phyloP scores from a whole-genome alignment of 1,284 basidiomycete genomes.

The Cystobasidium slooffiae region DNA sequence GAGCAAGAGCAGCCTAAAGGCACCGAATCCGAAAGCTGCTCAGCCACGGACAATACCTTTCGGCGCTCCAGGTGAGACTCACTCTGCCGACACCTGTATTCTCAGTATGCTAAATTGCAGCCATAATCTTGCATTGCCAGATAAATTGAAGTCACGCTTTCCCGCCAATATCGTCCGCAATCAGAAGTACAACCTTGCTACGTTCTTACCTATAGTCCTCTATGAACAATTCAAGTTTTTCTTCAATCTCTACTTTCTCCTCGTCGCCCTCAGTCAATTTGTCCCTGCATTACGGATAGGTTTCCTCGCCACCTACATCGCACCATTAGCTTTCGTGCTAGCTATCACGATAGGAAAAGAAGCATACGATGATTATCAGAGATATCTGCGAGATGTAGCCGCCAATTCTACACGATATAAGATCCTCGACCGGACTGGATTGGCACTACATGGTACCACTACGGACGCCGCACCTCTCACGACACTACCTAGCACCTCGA shows the following conservation, averaged over 20 bases:
- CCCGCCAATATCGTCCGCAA: slow-evolving; percentile 88
- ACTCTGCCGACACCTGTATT: background rate
- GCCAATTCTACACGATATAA: slow-evolving; percentile 93
- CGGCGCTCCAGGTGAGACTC: slow-evolving; percentile 67
- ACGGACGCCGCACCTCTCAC: slow-evolving; percentile 54
- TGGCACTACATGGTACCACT: slow-evolving; percentile 54
- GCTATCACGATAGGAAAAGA: slow-evolving; percentile 97
- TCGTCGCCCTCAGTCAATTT: slow-evolving; percentile 95
- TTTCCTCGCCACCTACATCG: slow-evolving; percentile 94
- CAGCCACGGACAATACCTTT: slow-evolving; percentile 78
- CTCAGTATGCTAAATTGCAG: slow-evolving; percentile 19
- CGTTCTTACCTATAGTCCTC: slow-evolving; percentile 93
- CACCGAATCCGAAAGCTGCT: slow-evolving; percentile 60
- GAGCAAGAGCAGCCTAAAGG: slow-evolving; percentile 15
- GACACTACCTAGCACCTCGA: slow-evolving; percentile 57
- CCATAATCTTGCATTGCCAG: slow-evolving; percentile 56
- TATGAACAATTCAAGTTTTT: slow-evolving; percentile 99
- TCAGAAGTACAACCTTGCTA: slow-evolving; percentile 94
- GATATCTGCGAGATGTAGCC: slow-evolving; percentile 86
- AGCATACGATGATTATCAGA: slow-evolving; percentile 95
- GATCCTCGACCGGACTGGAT: slow-evolving; percentile 66
- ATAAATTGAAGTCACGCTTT: slow-evolving; percentile 65
- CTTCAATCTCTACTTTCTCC: slow-evolving; percentile 98
- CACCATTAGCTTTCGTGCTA: slow-evolving; percentile 92
- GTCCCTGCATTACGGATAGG: slow-evolving; percentile 95